Base-by-base conservation (phyloP, 345 rosid species). In the Dipteronia dyeriana region DNA sequence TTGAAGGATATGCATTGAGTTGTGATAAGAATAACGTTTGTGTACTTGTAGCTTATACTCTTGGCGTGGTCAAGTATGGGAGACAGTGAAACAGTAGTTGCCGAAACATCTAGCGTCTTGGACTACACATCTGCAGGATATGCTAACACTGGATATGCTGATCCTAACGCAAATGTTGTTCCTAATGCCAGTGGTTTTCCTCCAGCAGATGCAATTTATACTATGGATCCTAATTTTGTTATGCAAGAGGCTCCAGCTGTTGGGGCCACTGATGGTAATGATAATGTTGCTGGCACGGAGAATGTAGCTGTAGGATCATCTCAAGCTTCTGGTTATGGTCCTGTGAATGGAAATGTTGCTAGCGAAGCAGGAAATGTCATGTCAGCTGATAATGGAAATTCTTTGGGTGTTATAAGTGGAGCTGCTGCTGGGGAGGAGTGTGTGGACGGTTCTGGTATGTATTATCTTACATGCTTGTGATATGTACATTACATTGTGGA, bases 391-490 rank as follows among this genome's bases (percentile, higher is more conserved):
- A 96, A 91, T 82, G 97, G 94, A 53, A 83, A 59, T 81, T 84
- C 85, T 68, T 83, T 83, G 19, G 89, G 85, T 63, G 69, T 68
- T 22, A 80, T 56, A 17, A 80, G 82, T 72, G 91, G 76, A 65
- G 77, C 83, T 75, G 86, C 84, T 69, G 70, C 73, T 12, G 83
- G 76, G 63, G 85, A 86, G 7, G 91, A 78, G 53, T 79, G 71
- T 72, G 83, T 76, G 78, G 93, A 90, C 71, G 85, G 84, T 78
- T 69, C 91, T 67, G 95, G 99, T 96, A 89, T 75, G 87, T 71
- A n/a, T 79, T 75, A 61, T 78, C 47, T 22, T 26, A 34, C 41
- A 16, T 31, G 39, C 9, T 54, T 29, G 49, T 43, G 49, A 43
- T 43, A 9, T 43, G 49, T 8, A 43, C 49, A 43, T 49, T 31